phyloP scores from a whole-genome alignment of 352 stramenopile species.

The Globisporangium viniferum region DNA sequence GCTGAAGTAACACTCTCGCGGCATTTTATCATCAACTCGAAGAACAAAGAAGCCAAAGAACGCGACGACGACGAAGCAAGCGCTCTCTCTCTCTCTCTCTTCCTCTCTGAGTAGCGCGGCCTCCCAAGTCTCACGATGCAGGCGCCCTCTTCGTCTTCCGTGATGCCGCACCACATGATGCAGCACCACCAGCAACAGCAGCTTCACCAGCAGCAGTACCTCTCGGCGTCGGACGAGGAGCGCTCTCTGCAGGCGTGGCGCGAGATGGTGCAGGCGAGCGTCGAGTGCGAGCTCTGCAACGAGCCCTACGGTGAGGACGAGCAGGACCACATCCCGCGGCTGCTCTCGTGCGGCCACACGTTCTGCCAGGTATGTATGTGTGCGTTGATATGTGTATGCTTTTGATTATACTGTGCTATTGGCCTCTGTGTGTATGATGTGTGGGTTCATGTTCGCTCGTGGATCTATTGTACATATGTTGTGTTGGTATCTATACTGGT shows the following conservation, averaged over 20 bases:
- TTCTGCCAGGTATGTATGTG: slow-evolving; percentile 64
- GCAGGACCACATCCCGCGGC: slow-evolving; percentile 60
- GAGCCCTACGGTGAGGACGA: slow-evolving; percentile 70
- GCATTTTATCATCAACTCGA: background rate
- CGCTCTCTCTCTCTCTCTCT: background rate
- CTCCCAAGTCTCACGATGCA: background rate
- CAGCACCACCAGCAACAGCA: slow-evolving; percentile 4
- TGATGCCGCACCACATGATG: slow-evolving; percentile 9
- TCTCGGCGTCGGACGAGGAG: slow-evolving; percentile 42
- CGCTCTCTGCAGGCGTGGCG: slow-evolving; percentile 53
- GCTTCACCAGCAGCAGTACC: slow-evolving; percentile 7
- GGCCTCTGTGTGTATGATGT: slow-evolving; percentile 1
- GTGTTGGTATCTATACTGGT: background rate
- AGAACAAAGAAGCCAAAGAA: background rate
- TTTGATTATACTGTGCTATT: slow-evolving; percentile 1
- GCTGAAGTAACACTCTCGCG: background rate
- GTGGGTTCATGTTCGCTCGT: background rate
- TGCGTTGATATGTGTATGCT: background rate
- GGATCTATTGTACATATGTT: background rate
- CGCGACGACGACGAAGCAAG: background rate
- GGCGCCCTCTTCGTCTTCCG: background rate
- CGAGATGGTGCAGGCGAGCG: slow-evolving; percentile 70
- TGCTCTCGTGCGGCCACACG: slow-evolving; percentile 77
- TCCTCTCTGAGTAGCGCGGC: background rate
- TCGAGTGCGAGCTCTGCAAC: slow-evolving; percentile 87